These are phyloP conservation scores for Allium cepa DNA, from an alignment of 106 monocot species.

Conservation along the genomic window DNA sequence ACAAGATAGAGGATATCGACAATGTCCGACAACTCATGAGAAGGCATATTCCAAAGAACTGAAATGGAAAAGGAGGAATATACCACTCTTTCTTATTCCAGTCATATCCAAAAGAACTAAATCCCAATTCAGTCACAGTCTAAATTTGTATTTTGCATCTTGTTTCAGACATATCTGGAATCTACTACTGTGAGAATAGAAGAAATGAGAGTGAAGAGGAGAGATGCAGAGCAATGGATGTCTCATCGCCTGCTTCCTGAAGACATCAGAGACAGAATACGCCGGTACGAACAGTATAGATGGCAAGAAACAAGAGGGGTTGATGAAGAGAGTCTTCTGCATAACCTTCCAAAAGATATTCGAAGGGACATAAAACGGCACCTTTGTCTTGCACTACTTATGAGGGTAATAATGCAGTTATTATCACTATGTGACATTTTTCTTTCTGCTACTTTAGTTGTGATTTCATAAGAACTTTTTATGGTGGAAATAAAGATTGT, in stretches of 20 bases:
- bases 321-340: conserved; percentile 70
- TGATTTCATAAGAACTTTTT: too few relatives aligned
- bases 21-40: neutral
- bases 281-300: conserved; percentile 82
- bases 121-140: neutral
- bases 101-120: neutral
- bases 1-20: too few relatives aligned
- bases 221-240: conserved; percentile 98
- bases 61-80: neutral
- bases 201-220: conserved; percentile 95
- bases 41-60: neutral
- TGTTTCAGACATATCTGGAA: conserved; percentile 84
- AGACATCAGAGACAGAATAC: conserved; percentile 62
- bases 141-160: neutral
- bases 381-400: conserved; percentile 83
- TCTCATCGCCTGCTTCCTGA: conserved; percentile 86
- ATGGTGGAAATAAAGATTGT: too few relatives aligned
- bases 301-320: conserved; percentile 98
- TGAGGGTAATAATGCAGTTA: conserved; percentile 34
- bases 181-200: conserved; percentile 87
- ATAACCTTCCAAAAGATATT: conserved; percentile 86
- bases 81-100: neutral
- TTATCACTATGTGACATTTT: too few relatives aligned
- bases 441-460: too few relatives aligned
- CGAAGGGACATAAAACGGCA: conserved; percentile 92